Evolutionary conservation across 257 asterid genomes (phyloP).

Genomic region (Prunella vulgaris): DNA sequence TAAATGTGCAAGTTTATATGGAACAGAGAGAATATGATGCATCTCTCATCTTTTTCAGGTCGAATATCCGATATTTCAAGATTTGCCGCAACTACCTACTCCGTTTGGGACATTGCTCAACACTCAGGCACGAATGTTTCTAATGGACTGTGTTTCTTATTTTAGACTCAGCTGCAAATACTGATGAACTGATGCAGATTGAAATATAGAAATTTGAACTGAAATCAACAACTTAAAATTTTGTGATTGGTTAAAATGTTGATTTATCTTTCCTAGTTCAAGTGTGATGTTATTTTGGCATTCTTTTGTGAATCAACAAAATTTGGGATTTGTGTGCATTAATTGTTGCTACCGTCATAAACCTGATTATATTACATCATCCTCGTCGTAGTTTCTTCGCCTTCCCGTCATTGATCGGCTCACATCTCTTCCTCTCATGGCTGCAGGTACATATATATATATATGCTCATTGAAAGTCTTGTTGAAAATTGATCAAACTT

Average conservation of each 20-base stretch:
- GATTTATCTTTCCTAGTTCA: not conserved
- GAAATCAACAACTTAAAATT: not conserved
- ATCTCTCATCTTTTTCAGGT: constrained; percentile 35
- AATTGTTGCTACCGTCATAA: not conserved
- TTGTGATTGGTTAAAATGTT: not conserved
- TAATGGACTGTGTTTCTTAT: not conserved
- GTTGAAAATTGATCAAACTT: not conserved
- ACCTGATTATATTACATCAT: constrained; percentile 10
- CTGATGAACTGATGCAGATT: not conserved
- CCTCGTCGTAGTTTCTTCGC: constrained; percentile 40
- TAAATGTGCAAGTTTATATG: no score
- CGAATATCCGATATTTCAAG: constrained; percentile 51
- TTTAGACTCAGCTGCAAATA: not conserved
- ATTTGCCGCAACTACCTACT: constrained; percentile 46
- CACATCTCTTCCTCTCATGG: constrained; percentile 55
- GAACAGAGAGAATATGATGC: no score
- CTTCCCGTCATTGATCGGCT: constrained; percentile 45
- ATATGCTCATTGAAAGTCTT: constrained; percentile 11
- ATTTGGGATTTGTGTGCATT: no score
- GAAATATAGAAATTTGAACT: not conserved
- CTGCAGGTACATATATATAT: no score
- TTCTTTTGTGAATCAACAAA: no score
- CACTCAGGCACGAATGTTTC: constrained; percentile 47
- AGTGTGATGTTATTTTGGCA: not conserved
- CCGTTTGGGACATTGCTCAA: constrained; percentile 53